Evolutionary conservation across 371 early-diverging fungal species (phyloP), one percentile per base, ranked within the genome.

Genomic region (Mortierella sp.): DNA sequence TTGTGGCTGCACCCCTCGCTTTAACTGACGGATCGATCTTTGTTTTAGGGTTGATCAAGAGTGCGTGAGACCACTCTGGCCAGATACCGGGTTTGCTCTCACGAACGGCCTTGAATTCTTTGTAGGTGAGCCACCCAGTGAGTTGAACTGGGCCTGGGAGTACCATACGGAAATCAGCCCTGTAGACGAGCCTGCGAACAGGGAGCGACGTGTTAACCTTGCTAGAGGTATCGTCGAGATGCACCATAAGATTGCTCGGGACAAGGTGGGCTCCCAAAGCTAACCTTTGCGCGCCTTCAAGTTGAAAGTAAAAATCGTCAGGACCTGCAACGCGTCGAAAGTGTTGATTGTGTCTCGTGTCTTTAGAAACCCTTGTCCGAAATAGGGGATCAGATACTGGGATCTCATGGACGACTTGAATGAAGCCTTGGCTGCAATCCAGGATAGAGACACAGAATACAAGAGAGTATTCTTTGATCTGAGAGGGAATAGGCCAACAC

Each of bases 231-330:
- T 30, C 30, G 46, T 54, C 51, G 18, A 53, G 8, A 7, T 54
- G 28, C 58, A 70, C 60, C 38, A 54, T 18, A 8, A 70, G 55
- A 21, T 70, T 55, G 8, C 28, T 53, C 14, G 63, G 31, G 26
- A 70, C 71, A 43, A 70, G 43, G 4, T 70, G 71, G 12, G 72
- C 62, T 12, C 61, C 49, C n/a, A 71, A 41, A n/a, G 72, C 66
- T 34, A 71, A 46, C 45, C 58, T 60, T 28, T 71, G 72, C 9
- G 61, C 38, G 18, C 72, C 72, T 7, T 71, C 61, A 12, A 71
- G 2, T 27, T 65, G 4, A 48, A 71, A 61, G 52, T 71, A 71
- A 51, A 65, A 71, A 48, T 71, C 72, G 8, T 71, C 62, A 14
- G 72, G 72, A 16, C 72, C 66, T 4, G 72, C 66, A 0, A 65